A percentile compares a stretch with the other conserved stretches of the same genome.
Evolutionary conservation across 2,329 filamentous ascomycete species (phyloP).

Genomic region (Fusarium multiceps): DNA sequence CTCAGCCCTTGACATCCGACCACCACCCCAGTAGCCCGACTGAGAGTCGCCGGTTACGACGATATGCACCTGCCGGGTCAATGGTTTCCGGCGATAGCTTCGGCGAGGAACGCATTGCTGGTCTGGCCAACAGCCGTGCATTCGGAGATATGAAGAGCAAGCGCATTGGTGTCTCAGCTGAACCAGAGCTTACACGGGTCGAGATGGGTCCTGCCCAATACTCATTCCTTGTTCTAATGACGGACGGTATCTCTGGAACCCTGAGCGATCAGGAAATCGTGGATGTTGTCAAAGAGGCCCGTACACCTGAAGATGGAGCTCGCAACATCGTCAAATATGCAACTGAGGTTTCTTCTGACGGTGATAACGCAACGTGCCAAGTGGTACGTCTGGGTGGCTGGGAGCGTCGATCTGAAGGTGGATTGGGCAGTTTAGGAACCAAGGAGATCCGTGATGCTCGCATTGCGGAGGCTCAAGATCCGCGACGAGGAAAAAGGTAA

Average conservation of each 20-base stretch:
- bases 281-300: constrained; percentile 93
- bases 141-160: constrained; percentile 95
- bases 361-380: constrained; percentile 76
- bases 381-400: constrained; percentile 75
- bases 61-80: constrained; percentile 78
- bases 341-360: constrained; percentile 79
- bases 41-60: constrained; percentile 84
- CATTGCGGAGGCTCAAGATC: constrained; percentile 82
- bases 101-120: constrained; percentile 94
- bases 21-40: constrained; percentile 91
- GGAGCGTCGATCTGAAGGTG: constrained; percentile 83
- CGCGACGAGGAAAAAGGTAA: constrained; percentile 72
- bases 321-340: constrained; percentile 85
- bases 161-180: constrained; percentile 91
- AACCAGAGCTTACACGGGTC: constrained; percentile 85
- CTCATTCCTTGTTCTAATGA: constrained; percentile 87
- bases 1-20: constrained; percentile 85
- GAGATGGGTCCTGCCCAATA: constrained; percentile 87
- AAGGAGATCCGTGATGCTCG: constrained; percentile 91
- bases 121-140: constrained; percentile 90
- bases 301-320: constrained; percentile 87
- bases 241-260: constrained; percentile 88
- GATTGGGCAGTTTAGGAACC: constrained; percentile 87
- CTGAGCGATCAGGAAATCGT: constrained; percentile 95
- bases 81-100: constrained; percentile 93